Conservation (phyloP, 139 green algal species). For the Deuterostichococcus epilithicus region DNA sequence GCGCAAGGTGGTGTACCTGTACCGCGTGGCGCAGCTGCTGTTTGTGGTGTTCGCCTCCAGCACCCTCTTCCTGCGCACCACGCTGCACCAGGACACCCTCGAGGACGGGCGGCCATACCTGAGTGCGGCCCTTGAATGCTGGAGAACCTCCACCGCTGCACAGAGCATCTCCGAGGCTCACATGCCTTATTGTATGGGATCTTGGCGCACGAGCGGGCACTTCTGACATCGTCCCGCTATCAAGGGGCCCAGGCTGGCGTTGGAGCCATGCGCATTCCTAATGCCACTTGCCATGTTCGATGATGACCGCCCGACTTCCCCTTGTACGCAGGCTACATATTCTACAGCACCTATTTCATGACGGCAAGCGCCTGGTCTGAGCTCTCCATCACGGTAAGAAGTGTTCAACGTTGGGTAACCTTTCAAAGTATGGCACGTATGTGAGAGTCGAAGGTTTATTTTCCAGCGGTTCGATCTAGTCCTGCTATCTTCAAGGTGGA, state of each 20-base stretch:
- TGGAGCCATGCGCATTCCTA: too few species aligned
- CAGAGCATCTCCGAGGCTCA: too few species aligned
- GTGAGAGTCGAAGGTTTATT: too few species aligned
- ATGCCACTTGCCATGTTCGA: too few species aligned
- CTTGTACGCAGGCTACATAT: slow-evolving; percentile 18
- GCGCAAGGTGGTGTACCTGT: too few species aligned
- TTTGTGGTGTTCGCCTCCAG: slow-evolving; percentile 23
- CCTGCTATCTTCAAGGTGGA: neutral
- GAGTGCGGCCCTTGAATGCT: too few species aligned
- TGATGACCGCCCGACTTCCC: too few species aligned
- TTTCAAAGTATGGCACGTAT: neutral
- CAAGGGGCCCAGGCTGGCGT: too few species aligned
- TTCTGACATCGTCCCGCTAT: too few species aligned
- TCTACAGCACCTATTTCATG: slow-evolving; percentile 39
- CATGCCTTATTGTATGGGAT: too few species aligned
- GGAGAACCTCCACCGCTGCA: too few species aligned
- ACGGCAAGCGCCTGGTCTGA: neutral
- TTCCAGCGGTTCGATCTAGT: neutral
- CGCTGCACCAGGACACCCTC: slow-evolving; percentile 25
- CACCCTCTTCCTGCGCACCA: slow-evolving; percentile 45
- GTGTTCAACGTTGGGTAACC: neutral
- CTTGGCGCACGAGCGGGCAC: too few species aligned
- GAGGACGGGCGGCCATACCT: slow-evolving; percentile 32
- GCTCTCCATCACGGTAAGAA: slow-evolving; percentile 2
- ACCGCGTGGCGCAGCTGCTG: neutral